Evolutionary conservation across 1,284 basidiomycete genomes (phyloP).

Genomic region (Violaceomyces palustris): DNA sequence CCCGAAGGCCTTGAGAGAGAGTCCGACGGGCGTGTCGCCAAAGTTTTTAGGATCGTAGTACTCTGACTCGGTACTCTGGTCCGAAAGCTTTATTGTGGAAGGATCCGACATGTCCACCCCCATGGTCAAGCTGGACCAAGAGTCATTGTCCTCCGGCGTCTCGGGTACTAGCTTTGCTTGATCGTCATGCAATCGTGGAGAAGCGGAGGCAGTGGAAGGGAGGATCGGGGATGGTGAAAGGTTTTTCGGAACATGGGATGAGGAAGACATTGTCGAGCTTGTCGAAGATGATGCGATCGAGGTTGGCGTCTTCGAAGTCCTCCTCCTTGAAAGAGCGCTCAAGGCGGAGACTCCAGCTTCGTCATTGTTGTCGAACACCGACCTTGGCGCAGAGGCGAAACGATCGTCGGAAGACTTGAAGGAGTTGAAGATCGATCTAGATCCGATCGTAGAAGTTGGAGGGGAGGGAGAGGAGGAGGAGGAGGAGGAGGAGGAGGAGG

Average conservation of each 20-base stretch:
- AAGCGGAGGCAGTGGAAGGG: background rate
- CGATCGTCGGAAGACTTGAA: conserved; percentile 1
- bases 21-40: conserved; percentile 19
- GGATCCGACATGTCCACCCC: too few species aligned
- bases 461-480: background rate
- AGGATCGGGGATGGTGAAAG: background rate
- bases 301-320: conserved; percentile 1
- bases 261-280: background rate
- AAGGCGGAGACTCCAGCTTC: conserved; percentile 4
- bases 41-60: conserved; percentile 4
- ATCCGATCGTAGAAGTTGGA: background rate
- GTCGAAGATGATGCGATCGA: background rate
- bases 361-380: conserved; percentile 25
- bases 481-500: background rate
- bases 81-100: too few species aligned
- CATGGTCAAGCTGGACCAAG: too few species aligned
- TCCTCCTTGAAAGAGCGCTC: conserved; percentile 8
- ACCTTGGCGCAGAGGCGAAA: conserved; percentile 14
- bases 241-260: background rate
- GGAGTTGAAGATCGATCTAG: conserved; percentile 4
- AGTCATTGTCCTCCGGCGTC: too few species aligned
- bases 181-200: too few species aligned
- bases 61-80: too few species aligned
- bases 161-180: too few species aligned
- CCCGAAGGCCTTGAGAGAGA: conserved; percentile 24